Evolutionary conservation across 257 asterid species (phyloP).

Genomic region (Forsythia viridissima): DNA sequence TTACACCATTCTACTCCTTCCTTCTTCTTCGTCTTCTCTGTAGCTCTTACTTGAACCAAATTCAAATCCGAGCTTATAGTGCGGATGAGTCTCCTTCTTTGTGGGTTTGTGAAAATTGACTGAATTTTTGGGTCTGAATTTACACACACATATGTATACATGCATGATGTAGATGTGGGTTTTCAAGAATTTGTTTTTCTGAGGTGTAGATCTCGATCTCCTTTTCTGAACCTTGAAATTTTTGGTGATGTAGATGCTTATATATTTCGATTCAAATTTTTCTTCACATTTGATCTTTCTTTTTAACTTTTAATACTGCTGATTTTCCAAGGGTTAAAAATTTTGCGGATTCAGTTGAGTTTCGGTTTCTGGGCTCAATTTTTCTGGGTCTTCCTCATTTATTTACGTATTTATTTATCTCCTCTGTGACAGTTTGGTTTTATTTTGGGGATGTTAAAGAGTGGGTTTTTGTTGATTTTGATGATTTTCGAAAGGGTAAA

Average conservation of each 20-base stretch:
- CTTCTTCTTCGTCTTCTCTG: conserved; percentile 19
- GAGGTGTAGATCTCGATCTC: conserved; percentile 36
- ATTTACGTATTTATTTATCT: neutral
- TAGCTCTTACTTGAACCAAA: conserved; percentile 24
- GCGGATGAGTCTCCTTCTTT: conserved; percentile 20
- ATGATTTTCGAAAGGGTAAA: neutral
- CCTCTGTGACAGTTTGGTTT: neutral
- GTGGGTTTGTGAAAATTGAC: conserved; percentile 14
- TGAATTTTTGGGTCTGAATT: conserved; percentile 26
- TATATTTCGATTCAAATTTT: conserved; percentile 31
- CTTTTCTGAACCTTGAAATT: conserved; percentile 13
- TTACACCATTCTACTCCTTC: neutral
- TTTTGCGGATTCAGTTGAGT: conserved; percentile 21
- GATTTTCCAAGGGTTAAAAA: neutral
- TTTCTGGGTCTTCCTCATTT: conserved; percentile 3
- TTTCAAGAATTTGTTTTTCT: conserved; percentile 16
- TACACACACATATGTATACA: conserved; percentile 4
- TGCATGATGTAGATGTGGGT: conserved; percentile 15
- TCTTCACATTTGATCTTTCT: conserved; percentile 20
- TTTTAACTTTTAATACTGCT: neutral
- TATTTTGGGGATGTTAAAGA: neutral
- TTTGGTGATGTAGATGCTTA: conserved; percentile 14
- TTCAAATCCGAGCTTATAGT: conserved; percentile 23
- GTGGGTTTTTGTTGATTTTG: neutral
- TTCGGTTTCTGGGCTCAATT: conserved; percentile 19